phyloP scores from a whole-genome alignment of 2,329 filamentous ascomycete species.

The Hymenoscyphus infarciens region DNA sequence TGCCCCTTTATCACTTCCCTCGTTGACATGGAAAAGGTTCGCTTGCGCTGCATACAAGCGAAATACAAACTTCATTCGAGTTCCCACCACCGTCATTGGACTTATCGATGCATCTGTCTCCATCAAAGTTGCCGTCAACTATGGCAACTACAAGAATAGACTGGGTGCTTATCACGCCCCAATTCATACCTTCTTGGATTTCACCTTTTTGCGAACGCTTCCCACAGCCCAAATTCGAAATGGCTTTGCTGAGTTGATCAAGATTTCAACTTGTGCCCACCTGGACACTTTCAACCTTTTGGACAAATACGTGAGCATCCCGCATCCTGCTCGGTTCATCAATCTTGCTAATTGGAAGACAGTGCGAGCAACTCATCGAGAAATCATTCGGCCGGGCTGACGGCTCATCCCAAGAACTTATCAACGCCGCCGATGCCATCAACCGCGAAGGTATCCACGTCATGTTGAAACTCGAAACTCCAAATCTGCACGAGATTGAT shows the following conservation, averaged over 20 bases:
- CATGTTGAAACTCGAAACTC: constrained; percentile 71
- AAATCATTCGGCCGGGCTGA: constrained; percentile 62
- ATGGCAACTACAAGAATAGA: constrained; percentile 72
- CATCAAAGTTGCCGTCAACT: constrained; percentile 77
- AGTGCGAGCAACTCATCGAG: constrained; percentile 62
- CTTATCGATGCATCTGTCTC: constrained; percentile 72
- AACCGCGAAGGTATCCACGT: constrained; percentile 67
- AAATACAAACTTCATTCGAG: constrained; percentile 70
- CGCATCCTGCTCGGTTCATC: not conserved
- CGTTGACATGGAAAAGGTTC: constrained; percentile 42
- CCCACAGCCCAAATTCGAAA: constrained; percentile 67
- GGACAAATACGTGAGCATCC: constrained; percentile 48
- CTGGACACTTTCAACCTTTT: constrained; percentile 62
- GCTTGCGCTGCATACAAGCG: constrained; percentile 69
- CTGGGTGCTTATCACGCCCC: constrained; percentile 68
- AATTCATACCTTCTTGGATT: constrained; percentile 69
- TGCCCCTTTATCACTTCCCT: no score
- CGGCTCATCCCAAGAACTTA: constrained; percentile 52
- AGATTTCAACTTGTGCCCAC: constrained; percentile 70
- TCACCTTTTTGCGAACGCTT: constrained; percentile 66
- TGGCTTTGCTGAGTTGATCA: constrained; percentile 72
- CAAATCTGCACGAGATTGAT: constrained; percentile 70
- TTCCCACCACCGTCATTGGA: constrained; percentile 72
- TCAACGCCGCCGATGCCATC: constrained; percentile 60
- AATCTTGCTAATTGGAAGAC: not conserved